Evolutionary conservation across 2,329 filamentous ascomycete species (phyloP).

Genomic region (Aspergillus awamori): DNA sequence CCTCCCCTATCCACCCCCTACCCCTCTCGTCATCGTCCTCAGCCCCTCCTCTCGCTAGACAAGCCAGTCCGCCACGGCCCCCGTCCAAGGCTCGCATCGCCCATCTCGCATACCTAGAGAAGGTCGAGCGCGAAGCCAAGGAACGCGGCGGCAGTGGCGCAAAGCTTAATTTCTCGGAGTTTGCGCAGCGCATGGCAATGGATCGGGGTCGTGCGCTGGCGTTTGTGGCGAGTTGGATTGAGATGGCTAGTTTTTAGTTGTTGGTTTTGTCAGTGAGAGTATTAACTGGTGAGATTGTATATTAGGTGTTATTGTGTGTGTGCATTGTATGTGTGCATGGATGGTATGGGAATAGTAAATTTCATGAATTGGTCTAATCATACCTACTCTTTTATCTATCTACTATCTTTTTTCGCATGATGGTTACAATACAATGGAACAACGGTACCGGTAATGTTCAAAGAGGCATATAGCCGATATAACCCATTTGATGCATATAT

Average conservation of each 20-base stretch:
- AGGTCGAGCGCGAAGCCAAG: constrained; percentile 69
- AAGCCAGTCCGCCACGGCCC: constrained; percentile 20
- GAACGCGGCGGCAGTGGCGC: constrained; percentile 74
- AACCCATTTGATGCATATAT: neutral
- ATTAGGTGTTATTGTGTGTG: neutral
- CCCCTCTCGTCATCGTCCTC: constrained; percentile 22
- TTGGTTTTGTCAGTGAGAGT: neutral
- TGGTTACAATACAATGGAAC: too few relatives aligned
- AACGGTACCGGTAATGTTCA: neutral
- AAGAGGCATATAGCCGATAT: neutral
- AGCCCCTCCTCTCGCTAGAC: constrained; percentile 16
- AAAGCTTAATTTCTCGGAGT: constrained; percentile 75
- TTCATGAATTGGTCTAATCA: neutral
- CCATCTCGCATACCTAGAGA: constrained; percentile 57
- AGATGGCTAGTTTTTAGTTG: constrained; percentile 64
- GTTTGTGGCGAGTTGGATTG: constrained; percentile 89
- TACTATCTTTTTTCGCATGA: neutral
- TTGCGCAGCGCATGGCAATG: constrained; percentile 73
- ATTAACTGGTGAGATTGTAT: neutral
- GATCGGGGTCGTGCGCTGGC: constrained; percentile 70
- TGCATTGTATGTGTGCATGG: neutral
- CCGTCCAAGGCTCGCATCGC: constrained; percentile 42
- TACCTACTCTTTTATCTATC: neutral
- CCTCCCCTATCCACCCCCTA: constrained; percentile 38
- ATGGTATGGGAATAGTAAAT: neutral